These are phyloP conservation scores for Hibiscus mutabilis DNA, from an alignment of 345 rosid species.

Conservation along the genomic window DNA sequence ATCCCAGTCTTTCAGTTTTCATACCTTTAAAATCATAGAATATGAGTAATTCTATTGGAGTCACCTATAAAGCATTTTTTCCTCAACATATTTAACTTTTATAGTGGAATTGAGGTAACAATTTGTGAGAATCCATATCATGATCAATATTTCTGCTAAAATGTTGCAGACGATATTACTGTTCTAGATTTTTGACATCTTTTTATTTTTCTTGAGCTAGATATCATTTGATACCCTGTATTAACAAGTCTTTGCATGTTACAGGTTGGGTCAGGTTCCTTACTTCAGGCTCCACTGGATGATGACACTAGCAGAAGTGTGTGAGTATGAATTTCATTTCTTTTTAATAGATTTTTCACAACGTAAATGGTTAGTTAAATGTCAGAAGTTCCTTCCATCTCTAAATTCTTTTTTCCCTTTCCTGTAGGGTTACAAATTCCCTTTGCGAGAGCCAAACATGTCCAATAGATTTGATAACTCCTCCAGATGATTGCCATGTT, in stretches of 20 bases:
- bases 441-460: constrained; percentile 77
- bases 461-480: constrained; percentile 83
- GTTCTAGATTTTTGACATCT: background rate
- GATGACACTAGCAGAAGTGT: constrained; percentile 63
- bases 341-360: constrained; percentile 9
- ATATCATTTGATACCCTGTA: constrained; percentile 13
- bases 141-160: background rate
- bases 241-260: constrained; percentile 10
- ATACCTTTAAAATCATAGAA: background rate
- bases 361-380: background rate
- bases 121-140: background rate
- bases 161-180: background rate
- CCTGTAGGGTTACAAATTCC: constrained; percentile 61
- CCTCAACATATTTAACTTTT: background rate
- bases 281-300: constrained; percentile 82
- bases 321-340: constrained; percentile 56
- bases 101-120: background rate
- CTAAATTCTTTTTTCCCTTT: constrained; percentile 4
- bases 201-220: constrained; percentile 8
- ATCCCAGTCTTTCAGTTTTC: background rate
- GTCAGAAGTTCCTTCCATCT: constrained; percentile 7
- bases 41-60: background rate
- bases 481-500: constrained; percentile 99
- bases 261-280: constrained; percentile 87
- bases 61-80: background rate